Conservation (phyloP, 768 basidiomycete genomes). For the Boletales sp. region DNA sequence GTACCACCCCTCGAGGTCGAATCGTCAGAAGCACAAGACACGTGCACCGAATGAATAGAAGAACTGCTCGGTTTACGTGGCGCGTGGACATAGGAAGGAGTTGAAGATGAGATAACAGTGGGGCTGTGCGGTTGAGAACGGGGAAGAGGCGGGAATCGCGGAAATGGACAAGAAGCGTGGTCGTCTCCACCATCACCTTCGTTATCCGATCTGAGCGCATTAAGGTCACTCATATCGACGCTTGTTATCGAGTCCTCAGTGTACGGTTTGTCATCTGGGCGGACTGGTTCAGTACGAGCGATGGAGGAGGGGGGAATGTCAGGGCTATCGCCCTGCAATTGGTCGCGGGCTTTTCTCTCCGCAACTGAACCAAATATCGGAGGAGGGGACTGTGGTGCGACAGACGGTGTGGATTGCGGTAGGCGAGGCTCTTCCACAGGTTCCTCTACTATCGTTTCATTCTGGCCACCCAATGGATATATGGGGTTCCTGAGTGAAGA, state of each 20-base stretch:
- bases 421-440: neutral
- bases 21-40: constrained; percentile 9
- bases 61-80: constrained; percentile 23
- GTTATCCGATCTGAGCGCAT: constrained; percentile 25
- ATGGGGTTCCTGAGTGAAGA: constrained; percentile 27
- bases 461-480: constrained; percentile 7
- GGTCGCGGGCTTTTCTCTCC: constrained; percentile 7
- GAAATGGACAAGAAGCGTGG: constrained; percentile 23
- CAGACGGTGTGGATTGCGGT: neutral
- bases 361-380: constrained; percentile 5
- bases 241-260: constrained; percentile 26
- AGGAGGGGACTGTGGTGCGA: constrained; percentile 1
- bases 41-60: constrained; percentile 9
- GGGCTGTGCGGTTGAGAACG: constrained; percentile 12
- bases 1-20: constrained; percentile 13
- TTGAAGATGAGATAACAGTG: neutral
- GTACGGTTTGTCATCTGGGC: constrained; percentile 1
- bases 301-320: constrained; percentile 19
- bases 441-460: constrained; percentile 19
- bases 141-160: constrained; percentile 23
- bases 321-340: constrained; percentile 14
- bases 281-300: constrained; percentile 6
- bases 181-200: constrained; percentile 24
- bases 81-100: constrained; percentile 20
- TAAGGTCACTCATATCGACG: constrained; percentile 32